A percentile compares a stretch with the other conserved stretches of the same genome.
phyloP scores from a whole-genome alignment of 306 rosid species.

The Quercus gilva region DNA sequence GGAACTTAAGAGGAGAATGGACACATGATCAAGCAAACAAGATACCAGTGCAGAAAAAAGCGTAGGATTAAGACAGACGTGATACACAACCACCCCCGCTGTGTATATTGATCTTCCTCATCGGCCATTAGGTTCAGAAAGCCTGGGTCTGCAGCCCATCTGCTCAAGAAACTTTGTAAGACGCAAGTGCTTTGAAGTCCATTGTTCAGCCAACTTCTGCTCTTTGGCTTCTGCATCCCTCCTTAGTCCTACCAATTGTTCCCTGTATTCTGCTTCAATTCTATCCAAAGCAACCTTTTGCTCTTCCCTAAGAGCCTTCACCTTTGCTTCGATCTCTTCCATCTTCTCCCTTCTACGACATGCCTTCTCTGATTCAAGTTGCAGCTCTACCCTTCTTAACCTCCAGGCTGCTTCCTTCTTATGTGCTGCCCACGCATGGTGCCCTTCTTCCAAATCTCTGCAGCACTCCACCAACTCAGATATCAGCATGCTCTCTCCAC shows the following conservation, averaged over 20 bases:
- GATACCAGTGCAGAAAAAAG: not conserved
- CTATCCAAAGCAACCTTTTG: constrained; percentile 68
- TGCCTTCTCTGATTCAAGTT: constrained; percentile 85
- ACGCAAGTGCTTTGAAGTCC: constrained; percentile 79
- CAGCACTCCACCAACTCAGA: constrained; percentile 81
- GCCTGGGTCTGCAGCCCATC: constrained; percentile 65
- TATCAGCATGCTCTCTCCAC: constrained; percentile 54
- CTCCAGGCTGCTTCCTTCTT: constrained; percentile 89
- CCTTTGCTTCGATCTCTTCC: constrained; percentile 80
- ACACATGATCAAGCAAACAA: constrained; percentile 29
- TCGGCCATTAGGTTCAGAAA: constrained; percentile 64
- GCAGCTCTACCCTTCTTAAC: constrained; percentile 85
- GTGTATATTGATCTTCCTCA: constrained; percentile 22
- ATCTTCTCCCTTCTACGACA: constrained; percentile 70
- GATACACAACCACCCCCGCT: constrained; percentile 6
- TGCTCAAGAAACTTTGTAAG: constrained; percentile 80
- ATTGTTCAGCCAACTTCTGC: constrained; percentile 91
- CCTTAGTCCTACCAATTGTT: constrained; percentile 73
- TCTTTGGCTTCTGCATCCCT: constrained; percentile 91
- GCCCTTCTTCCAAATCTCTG: constrained; percentile 87
- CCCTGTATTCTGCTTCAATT: constrained; percentile 80
- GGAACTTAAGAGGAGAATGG: constrained; percentile 22
- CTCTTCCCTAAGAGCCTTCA: constrained; percentile 83
- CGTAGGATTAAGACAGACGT: constrained; percentile 7
- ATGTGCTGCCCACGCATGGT: constrained; percentile 76